Base-by-base conservation (phyloP, 768 basidiomycete genomes). In the Pulveroboletus sp. region DNA sequence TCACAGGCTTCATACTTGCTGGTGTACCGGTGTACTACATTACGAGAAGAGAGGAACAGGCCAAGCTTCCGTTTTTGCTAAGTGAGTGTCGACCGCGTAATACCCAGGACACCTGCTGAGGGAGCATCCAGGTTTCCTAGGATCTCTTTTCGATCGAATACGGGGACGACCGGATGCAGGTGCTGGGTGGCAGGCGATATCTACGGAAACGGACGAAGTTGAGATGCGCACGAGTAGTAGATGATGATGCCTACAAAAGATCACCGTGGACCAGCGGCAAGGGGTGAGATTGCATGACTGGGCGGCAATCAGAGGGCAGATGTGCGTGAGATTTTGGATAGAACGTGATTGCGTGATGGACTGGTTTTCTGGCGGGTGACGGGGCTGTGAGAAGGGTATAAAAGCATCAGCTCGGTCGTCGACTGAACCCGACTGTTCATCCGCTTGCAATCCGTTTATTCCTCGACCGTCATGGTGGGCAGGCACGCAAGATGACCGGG, bases 11-110 rank as follows among this genome's bases (percentile, higher is more conserved):
- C 57, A 81, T 93, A 12, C 72, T 83, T 32, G 79, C 79, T 49
- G 91, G 91, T 7, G 71, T 93, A 43, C 91, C 91, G 1, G 77
- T 93, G 40, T 93, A 91, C 59, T 92, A 89, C 61, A 62, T 91
- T 37, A 90, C 91, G 15, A 83, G 80, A 57, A 71, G 73, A 40
- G 71, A 71, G 51, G 74, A 74, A 46, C 68, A 71, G 8, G 72
- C 75, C 31, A 68, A 64, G 47, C 32, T 69, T 30, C 54, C 66
- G 7, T 59, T 60, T 50, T 46, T 67, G 28, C 37, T 59, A 31
- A 38, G 80, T 80, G 56, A 69, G 78, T 69, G 5, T 44, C 39
- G 48, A 26, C 50, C 32, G 27, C 26, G 27, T 15, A 36, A 11
- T 10, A 26, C 8, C 2, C 40, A 49, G 45, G 32, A 60, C 37